Percentiles rank a stretch among this genome's conserved stretches.
These are phyloP conservation scores for Pharnaceum exiguum DNA, from an alignment of 148 eudicot species.

Conservation along the genomic window DNA sequence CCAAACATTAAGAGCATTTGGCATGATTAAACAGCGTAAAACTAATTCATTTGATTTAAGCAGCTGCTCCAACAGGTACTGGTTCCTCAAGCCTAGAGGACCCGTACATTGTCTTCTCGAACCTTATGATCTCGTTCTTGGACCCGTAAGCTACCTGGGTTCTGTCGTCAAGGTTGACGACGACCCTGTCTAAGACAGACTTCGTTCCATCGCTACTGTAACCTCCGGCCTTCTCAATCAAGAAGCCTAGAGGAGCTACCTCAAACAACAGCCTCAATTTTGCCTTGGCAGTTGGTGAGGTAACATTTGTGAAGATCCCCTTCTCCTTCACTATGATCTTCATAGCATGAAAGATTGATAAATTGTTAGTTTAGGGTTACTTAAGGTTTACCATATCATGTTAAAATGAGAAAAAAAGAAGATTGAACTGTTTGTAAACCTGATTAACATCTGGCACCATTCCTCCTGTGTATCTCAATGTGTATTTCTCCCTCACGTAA, in stretches of 20 bases:
- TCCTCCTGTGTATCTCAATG: conserved; percentile 98
- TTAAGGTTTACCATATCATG: too few relatives aligned
- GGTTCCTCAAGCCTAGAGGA: conserved; percentile 83
- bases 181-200: conserved; percentile 82
- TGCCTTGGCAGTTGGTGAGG: conserved; percentile 89
- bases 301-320: conserved; percentile 90
- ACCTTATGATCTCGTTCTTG: conserved; percentile 84
- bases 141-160: conserved; percentile 99
- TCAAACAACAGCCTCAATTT: conserved; percentile 87
- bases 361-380: too few relatives aligned
- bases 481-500: conserved; percentile 91
- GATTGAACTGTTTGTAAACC: too few relatives aligned
- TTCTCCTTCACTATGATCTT: conserved; percentile 98
- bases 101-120: conserved; percentile 88
- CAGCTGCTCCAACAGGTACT: conserved; percentile 84
- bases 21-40: background rate
- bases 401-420: too few relatives aligned
- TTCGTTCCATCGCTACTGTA: conserved; percentile 84
- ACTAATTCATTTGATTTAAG: conserved; percentile 22
- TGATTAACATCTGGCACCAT: conserved; percentile 99
- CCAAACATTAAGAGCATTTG: background rate
- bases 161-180: conserved; percentile 68
- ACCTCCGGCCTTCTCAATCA: conserved; percentile 94
- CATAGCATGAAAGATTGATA: too few relatives aligned
- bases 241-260: conserved; percentile 90